phyloP scores from a whole-genome alignment of 2,329 filamentous ascomycete genomes.

The Neofusicoccum ribis region DNA sequence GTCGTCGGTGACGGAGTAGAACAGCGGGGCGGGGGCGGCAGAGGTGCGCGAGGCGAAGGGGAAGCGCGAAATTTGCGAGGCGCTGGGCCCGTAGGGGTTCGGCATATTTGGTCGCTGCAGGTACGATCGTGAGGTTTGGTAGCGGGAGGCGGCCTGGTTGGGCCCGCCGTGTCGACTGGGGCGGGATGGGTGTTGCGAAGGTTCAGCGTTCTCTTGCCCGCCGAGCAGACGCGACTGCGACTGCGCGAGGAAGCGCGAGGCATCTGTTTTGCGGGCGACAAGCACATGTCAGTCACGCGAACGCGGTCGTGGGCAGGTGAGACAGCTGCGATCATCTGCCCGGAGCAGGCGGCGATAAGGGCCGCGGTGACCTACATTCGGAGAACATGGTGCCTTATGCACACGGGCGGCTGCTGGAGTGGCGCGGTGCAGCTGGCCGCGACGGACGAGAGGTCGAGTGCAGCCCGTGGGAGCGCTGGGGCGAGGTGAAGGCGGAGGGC shows the following conservation, averaged over 20 bases:
- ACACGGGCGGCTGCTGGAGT: constrained; percentile 9
- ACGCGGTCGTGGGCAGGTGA: constrained; percentile 24
- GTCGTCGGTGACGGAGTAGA: constrained; percentile 87
- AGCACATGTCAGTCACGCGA: constrained; percentile 46
- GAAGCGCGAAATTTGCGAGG: constrained; percentile 72
- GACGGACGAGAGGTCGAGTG: not conserved
- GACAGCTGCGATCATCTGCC: constrained; percentile 30
- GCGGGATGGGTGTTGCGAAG: constrained; percentile 38
- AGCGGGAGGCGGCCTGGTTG: constrained; percentile 51
- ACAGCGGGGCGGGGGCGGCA: constrained; percentile 82
- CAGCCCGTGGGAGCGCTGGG: constrained; percentile 6
- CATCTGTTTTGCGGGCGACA: constrained; percentile 62
- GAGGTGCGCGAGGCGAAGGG: constrained; percentile 77
- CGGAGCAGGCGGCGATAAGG: constrained; percentile 38
- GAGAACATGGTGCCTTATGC: constrained; percentile 67
- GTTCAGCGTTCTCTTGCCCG: constrained; percentile 46
- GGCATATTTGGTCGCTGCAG: constrained; percentile 52
- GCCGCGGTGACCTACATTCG: constrained; percentile 68
- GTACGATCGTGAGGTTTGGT: constrained; percentile 51
- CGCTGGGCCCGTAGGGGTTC: constrained; percentile 75
- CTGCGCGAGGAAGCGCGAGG: constrained; percentile 93
- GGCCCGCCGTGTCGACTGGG: constrained; percentile 48
- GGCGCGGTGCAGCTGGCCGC: constrained; percentile 17
- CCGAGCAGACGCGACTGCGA: constrained; percentile 87
- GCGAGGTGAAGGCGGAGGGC: not conserved